Evolutionary conservation across 2,329 filamentous ascomycete species (phyloP).

Genomic region (Purpureocillium lavendulum): DNA sequence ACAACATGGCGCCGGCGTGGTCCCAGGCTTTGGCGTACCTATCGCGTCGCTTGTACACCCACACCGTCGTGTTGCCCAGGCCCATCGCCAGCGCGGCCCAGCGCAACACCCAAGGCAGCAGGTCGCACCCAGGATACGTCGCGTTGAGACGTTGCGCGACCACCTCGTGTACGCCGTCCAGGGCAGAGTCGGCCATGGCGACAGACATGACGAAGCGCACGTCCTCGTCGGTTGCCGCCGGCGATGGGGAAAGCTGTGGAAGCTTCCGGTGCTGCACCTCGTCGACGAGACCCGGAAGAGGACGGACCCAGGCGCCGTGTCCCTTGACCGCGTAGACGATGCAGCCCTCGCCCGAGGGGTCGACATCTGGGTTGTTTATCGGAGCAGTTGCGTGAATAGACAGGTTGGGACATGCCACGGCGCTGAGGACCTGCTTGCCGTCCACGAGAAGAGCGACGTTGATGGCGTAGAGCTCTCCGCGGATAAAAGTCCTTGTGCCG

Average conservation of each 20-base stretch:
- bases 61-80: slow-evolving; percentile 44
- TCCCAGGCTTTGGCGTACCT: slow-evolving; percentile 50
- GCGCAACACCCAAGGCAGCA: slow-evolving; percentile 49
- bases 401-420: slow-evolving; percentile 40
- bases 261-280: slow-evolving; percentile 22
- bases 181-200: slow-evolving; percentile 36
- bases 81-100: slow-evolving; percentile 46
- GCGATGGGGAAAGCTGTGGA: slow-evolving; percentile 15
- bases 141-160: slow-evolving; percentile 33
- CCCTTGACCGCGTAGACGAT: slow-evolving; percentile 42
- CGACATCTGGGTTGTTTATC: slow-evolving; percentile 34
- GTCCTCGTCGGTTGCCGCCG: neutral
- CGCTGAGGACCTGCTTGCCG: slow-evolving; percentile 39
- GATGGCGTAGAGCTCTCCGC: slow-evolving; percentile 46
- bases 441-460: slow-evolving; percentile 45
- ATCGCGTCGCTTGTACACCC: slow-evolving; percentile 43
- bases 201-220: slow-evolving; percentile 40
- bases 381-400: slow-evolving; percentile 27
- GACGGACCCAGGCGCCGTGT: slow-evolving; percentile 38
- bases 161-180: slow-evolving; percentile 36
- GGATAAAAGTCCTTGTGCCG: slow-evolving; percentile 49
- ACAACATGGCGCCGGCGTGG: slow-evolving; percentile 50
- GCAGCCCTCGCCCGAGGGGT: slow-evolving; percentile 34
- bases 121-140: slow-evolving; percentile 37
- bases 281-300: slow-evolving; percentile 20